phyloP scores from a whole-genome alignment of 2,329 filamentous ascomycete genomes.

The Neodidymelliopsis sp. region DNA sequence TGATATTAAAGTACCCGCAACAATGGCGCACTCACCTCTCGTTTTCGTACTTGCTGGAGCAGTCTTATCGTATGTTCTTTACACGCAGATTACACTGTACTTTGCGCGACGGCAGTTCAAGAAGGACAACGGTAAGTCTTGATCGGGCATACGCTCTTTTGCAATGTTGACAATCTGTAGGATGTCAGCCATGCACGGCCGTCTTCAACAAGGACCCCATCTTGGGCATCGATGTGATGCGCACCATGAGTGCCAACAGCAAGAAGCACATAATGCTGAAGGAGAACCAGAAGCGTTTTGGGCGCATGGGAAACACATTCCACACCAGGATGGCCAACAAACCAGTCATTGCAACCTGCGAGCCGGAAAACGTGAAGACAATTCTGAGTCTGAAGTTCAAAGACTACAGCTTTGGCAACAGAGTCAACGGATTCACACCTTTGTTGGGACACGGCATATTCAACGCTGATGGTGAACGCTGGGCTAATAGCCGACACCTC shows the following conservation, averaged over 20 bases:
- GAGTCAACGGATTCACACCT: slow-evolving; percentile 48
- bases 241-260: slow-evolving; percentile 49
- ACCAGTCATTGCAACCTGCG: slow-evolving; percentile 51
- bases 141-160: background rate
- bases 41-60: slow-evolving; percentile 39
- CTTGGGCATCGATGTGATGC: slow-evolving; percentile 61
- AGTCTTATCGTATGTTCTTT: slow-evolving; percentile 46
- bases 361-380: slow-evolving; percentile 59
- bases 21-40: slow-evolving; percentile 37
- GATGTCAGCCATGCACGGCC: slow-evolving; percentile 55
- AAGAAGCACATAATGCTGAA: slow-evolving; percentile 36
- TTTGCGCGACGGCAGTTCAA: slow-evolving; percentile 48
- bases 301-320: slow-evolving; percentile 49
- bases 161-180: background rate
- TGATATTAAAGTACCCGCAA: background rate
- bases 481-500: slow-evolving; percentile 53
- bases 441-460: slow-evolving; percentile 57
- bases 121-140: slow-evolving; percentile 48
- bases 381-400: slow-evolving; percentile 56
- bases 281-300: slow-evolving; percentile 34
- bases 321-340: slow-evolving; percentile 47
- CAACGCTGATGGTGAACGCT: slow-evolving; percentile 54
- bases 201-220: slow-evolving; percentile 63
- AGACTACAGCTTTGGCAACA: slow-evolving; percentile 53
- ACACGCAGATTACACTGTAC: slow-evolving; percentile 45